phyloP scores from a whole-genome alignment of 257 asterid genomes.

The Fraxinus quadrangulata region DNA sequence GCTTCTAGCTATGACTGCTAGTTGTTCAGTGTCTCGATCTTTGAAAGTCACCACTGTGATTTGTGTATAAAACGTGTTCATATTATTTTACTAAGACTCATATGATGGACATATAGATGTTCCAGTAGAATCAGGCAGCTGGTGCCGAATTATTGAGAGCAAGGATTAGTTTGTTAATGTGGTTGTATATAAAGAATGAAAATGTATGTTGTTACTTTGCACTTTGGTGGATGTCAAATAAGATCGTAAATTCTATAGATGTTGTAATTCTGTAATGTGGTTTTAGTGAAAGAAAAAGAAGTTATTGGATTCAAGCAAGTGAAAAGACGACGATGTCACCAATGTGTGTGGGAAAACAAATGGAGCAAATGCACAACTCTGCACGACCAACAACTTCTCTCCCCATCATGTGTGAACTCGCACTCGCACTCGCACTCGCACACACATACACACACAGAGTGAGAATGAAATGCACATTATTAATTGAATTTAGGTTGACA shows the following conservation, averaged over 20 bases:
- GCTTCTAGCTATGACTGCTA: not conserved
- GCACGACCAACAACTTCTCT: not conserved
- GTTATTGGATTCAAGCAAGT: not conserved
- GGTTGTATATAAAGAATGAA: not conserved
- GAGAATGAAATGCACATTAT: not conserved
- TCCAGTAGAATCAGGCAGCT: not conserved
- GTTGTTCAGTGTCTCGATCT: not conserved
- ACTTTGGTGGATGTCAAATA: conserved; percentile 1
- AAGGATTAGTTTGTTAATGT: not conserved
- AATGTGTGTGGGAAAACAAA: not conserved
- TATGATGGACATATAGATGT: not conserved
- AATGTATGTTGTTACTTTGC: not conserved
- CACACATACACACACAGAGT: not conserved
- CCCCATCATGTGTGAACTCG: not conserved
- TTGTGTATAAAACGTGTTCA: not conserved
- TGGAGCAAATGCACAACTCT: not conserved
- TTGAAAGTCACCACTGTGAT: not conserved
- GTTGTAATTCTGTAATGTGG: not conserved
- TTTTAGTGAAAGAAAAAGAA: not conserved
- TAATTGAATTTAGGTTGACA: conserved; percentile 1
- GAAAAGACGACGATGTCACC: not conserved
- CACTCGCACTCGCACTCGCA: not conserved
- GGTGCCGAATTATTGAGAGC: not conserved
- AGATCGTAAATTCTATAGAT: not conserved
- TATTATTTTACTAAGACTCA: not conserved